Evolutionary conservation across 2,329 filamentous ascomycete genomes (phyloP).

Genomic region (Fusarium chuoi): DNA sequence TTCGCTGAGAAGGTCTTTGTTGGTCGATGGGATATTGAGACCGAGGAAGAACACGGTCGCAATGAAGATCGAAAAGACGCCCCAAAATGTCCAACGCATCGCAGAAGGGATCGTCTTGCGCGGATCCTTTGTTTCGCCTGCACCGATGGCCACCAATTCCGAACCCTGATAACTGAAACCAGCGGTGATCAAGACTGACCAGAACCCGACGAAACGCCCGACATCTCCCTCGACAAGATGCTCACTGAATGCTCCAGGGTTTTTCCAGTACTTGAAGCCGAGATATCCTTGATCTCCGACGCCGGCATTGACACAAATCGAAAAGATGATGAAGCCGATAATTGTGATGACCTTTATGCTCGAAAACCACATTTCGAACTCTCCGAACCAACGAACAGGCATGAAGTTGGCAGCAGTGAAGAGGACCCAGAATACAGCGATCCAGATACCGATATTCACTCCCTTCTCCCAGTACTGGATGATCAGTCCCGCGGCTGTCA

Average conservation of each 20-base stretch:
- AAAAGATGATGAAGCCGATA: slow-evolving; percentile 64
- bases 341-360: slow-evolving; percentile 69
- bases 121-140: slow-evolving; percentile 48
- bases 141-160: slow-evolving; percentile 45
- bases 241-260: slow-evolving; percentile 58
- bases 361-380: slow-evolving; percentile 71
- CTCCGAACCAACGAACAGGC: slow-evolving; percentile 67
- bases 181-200: slow-evolving; percentile 65
- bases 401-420: slow-evolving; percentile 67
- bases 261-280: slow-evolving; percentile 53
- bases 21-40: slow-evolving; percentile 37
- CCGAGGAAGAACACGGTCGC: slow-evolving; percentile 19
- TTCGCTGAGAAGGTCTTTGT: slow-evolving; percentile 64
- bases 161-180: slow-evolving; percentile 53
- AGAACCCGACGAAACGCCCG: slow-evolving; percentile 68
- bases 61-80: slow-evolving; percentile 28
- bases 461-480: slow-evolving; percentile 68
- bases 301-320: slow-evolving; percentile 59
- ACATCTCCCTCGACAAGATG: slow-evolving; percentile 58
- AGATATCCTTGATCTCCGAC: slow-evolving; percentile 62
- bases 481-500: slow-evolving; percentile 67
- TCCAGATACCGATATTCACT: slow-evolving; percentile 67
- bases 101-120: slow-evolving; percentile 47
- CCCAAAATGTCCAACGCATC: slow-evolving; percentile 44
- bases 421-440: slow-evolving; percentile 65